Evolutionary conservation across 2,329 filamentous ascomycete genomes (phyloP), one percentile per base, ranked within the genome.

Genomic region (Capronia americana): DNA sequence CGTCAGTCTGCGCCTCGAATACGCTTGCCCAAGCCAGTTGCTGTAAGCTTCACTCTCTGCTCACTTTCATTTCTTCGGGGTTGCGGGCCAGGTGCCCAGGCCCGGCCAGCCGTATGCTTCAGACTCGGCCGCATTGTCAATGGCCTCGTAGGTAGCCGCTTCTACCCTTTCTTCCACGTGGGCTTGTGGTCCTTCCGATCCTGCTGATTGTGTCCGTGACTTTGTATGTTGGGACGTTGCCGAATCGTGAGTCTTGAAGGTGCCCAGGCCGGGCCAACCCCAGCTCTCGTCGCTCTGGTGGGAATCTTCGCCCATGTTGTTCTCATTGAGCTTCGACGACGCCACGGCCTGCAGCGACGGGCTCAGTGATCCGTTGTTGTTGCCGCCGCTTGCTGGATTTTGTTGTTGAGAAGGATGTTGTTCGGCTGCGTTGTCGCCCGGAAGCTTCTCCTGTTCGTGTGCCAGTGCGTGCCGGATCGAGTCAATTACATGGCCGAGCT

Each of bases 261-360:
- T 62, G 26, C 60, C 60, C 5, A 62, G 60, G 24, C 60, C 60
- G 17, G 60, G 60, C 60, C 60, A 70, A 17, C 68, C 65, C 68
- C 68, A 70, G 30, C 41, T 60, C 48, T 64, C 44, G n/a, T 51
- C 30, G 26, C 14, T n/a, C 57, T 61, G 41, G 28, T 70, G 65
- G n/a, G 68, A 70, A 24, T 61, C 48, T 48, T 50, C 55, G 12
- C 68, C 68, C 68, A 70, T 70, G 50, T 65, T 66, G 54, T 70
- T 70, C 58, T 70, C 68, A 46, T 70, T 68, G 55, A 64, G 51
- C 23, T 68, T 58, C 6, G 54, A 66, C 14, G 50, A 57, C 50
- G 59, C 56, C n/a, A 56, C 59, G 11, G 68, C 68, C 57, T 70
- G 57, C n/a, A 70, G n/a, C 1, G 68, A 57, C 10, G 68, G 68